Base-by-base conservation (phyloP, 768 basidiomycete species). In the Boletus insuetus region DNA sequence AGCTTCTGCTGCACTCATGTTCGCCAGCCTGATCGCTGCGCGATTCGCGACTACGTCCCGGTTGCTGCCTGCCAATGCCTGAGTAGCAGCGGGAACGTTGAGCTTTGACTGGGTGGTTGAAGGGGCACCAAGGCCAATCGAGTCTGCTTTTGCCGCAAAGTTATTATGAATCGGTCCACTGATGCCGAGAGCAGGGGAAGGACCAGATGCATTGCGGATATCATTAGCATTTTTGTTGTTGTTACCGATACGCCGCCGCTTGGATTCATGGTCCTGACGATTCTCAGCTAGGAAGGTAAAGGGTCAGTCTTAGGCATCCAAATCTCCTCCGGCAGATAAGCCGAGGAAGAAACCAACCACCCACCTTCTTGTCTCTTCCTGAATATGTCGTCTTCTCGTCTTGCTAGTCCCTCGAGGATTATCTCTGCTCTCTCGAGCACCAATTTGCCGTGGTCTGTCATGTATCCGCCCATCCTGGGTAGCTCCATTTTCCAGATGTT, bases 401-500 rank as follows among this genome's bases (percentile, higher is more conserved):
- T 81, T n/a, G 96, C 94, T 58, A 99, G 79, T 56, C 94, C 95
- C 72, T 96, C 91, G 71, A 99, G 82, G 66, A 99, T 97, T 67
- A 98, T 86, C 77, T 97, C 89, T 46, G 87, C 91, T 73, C 95
- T 80, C 47, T 82, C 76, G 59, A 98, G 76, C 69, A 93, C 87
- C 70, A 98, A 80, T 65, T 83, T 81, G 54, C 97, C 97, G 72
- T 97, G 88, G 67, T 97, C 87, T 46, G 96, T 95, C 66, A 98
- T 65, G 74, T 98, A 99, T 44, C 97, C 97, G 50, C 95, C 96
- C 97, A 99, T 98, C 66, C 89, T 82, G 35, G 91, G 86, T 38
- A 99, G 77, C 70, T 94, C 93, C 73, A 79, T 79, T 74, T 91
- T 94, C 97, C 97, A 99, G 47, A 99, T 98, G 73, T 82, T 88